These are phyloP conservation scores for Eucommia ulmoides DNA, from an alignment of 257 asterid genomes.

Conservation along the genomic window DNA sequence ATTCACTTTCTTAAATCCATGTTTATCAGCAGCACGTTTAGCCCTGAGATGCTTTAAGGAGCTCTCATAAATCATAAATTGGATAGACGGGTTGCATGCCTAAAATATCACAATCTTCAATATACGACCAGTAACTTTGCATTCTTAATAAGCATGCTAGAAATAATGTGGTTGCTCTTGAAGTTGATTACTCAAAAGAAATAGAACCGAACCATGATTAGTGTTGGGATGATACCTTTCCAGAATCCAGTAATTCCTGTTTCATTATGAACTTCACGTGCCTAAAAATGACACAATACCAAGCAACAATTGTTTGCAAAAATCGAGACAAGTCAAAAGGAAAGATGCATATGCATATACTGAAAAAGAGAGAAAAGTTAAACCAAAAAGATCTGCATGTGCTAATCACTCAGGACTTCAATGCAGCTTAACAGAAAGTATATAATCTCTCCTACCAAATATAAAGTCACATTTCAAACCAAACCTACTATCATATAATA, in stretches of 20 bases:
- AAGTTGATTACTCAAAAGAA: conserved; percentile 7
- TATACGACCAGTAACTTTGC: conserved; percentile 11
- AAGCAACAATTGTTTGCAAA: too few species aligned
- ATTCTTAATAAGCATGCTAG: too few species aligned
- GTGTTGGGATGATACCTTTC: conserved; percentile 83
- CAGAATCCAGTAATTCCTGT: conserved; percentile 83
- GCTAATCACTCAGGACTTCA: too few species aligned
- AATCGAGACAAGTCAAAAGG: too few species aligned
- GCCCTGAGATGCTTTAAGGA: conserved; percentile 57
- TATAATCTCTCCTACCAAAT: too few species aligned
- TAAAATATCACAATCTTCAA: conserved; percentile 20
- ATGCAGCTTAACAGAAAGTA: too few species aligned
- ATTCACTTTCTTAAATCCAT: conserved; percentile 26
- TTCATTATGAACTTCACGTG: conserved; percentile 64
- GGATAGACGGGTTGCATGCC: conserved; percentile 97
- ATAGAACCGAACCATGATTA: conserved; percentile 56
- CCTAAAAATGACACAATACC: conserved; percentile 37
- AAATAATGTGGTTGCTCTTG: too few species aligned
- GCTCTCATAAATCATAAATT: conserved; percentile 90
- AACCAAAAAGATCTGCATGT: too few species aligned
- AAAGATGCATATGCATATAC: too few species aligned
- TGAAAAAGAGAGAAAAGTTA: too few species aligned
- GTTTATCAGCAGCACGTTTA: conserved; percentile 41
- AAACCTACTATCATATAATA: too few species aligned
- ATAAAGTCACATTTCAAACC: too few species aligned